A percentile compares a stretch with the other conserved stretches of the same genome.
Conservation (phyloP, 345 rosid species). For the Camelina sativa region DNA sequence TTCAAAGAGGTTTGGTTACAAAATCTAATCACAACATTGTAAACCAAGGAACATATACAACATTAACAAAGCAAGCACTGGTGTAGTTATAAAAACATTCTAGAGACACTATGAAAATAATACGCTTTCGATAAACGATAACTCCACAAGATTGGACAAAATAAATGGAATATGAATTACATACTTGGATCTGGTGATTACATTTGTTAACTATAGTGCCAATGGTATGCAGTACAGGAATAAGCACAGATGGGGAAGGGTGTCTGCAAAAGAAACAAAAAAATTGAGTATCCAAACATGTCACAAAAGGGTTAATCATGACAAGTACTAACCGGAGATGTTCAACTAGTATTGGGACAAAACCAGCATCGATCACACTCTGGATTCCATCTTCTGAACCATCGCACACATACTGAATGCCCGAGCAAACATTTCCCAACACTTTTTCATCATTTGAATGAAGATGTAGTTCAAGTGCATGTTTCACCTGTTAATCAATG, state of each 20-base stretch:
- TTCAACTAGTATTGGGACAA: slow-evolving; percentile 70
- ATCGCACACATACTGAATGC: slow-evolving; percentile 54
- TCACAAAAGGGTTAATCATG: neutral
- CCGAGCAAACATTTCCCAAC: neutral
- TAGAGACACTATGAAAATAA: no score
- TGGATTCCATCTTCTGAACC: slow-evolving; percentile 79
- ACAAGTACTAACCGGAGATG: slow-evolving; percentile 65
- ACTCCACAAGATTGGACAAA: slow-evolving; percentile 46
- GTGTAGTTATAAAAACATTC: neutral
- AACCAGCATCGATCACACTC: slow-evolving; percentile 76
- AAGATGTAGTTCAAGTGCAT: slow-evolving; percentile 18
- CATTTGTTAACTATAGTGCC: slow-evolving; percentile 79
- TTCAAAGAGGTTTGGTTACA: no score
- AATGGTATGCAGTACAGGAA: slow-evolving; percentile 76
- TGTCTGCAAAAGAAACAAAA: slow-evolving; percentile 46
- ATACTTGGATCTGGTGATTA: slow-evolving; percentile 64
- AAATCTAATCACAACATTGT: no score
- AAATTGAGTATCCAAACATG: slow-evolving; percentile 50
- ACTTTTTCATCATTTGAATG: neutral
- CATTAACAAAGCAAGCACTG: neutral
- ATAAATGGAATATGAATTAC: neutral
- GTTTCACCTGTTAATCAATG: slow-evolving; percentile 57
- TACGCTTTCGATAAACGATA: no score
- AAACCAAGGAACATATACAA: neutral
- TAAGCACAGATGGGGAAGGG: slow-evolving; percentile 61